Base-by-base conservation (phyloP, 2,329 filamentous ascomycete species). In the Hypoxylon sp. region DNA sequence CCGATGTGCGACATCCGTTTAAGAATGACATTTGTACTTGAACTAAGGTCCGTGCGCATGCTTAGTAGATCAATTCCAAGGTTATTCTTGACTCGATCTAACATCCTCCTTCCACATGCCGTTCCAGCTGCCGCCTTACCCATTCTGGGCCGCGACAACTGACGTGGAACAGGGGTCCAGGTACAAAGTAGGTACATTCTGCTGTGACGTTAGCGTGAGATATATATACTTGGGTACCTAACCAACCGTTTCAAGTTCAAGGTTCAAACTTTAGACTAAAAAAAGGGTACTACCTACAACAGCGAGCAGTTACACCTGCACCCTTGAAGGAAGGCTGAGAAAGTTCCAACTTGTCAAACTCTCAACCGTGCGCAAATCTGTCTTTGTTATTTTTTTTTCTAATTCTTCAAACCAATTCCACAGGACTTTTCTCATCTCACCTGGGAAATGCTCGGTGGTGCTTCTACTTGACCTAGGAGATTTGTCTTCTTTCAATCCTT, bases 371-470 rank as follows among this genome's bases (percentile, higher is more conserved):
- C 44, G 62, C 53, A 31, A 64, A 24, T 65, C 24, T 50, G 26
- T 44, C 39, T 52, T 35, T 52, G 26, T 52, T 52, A 9, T 17
- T 52, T 53, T 19, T 26, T 51, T 60, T 67, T 59, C 57, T 50
- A 53, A 47, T 50, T 51, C 52, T 51, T 63, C 17, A 17, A 64
- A 54, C 47, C 22, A 44, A 51, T 59, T 58, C 13, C n/a, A 51
- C 53, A 2, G 13, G 22, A 48, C 46, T 54, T 46, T 52, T 29
- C 44, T 33, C 24, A 48, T 5, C 51, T 53, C 17, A 42, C 39
- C 37, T 46, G 58, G 42, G 22, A 19, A 29, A 66, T 67, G 58
- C 52, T 63, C 50, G 22, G 22, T 17, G 35, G 29, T 97, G 94
- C 94, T 72, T 61, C 55, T 46, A 57, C 14, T 66, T 69, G 19